phyloP scores from a whole-genome alignment of 2,329 filamentous ascomycete genomes.

The Fusarium goolgardi region DNA sequence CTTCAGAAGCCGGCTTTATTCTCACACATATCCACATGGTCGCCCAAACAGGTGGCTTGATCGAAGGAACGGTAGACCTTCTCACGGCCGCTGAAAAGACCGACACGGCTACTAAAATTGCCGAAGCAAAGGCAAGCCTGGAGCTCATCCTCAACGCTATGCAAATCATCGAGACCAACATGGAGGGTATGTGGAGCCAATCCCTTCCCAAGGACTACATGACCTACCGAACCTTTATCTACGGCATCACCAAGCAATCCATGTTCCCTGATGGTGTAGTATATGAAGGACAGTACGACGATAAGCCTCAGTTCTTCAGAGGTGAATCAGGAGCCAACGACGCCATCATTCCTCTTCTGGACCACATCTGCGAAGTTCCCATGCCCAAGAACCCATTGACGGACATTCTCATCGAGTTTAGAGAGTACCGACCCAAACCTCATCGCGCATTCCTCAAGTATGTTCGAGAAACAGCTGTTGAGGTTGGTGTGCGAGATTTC shows the following conservation, averaged over 20 bases:
- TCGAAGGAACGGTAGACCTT: slow-evolving; percentile 76
- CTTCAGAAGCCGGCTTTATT: slow-evolving; percentile 96
- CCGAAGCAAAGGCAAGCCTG: slow-evolving; percentile 73
- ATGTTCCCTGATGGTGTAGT: slow-evolving; percentile 95
- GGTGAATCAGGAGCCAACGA: slow-evolving; percentile 96
- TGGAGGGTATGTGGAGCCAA: slow-evolving; percentile 93
- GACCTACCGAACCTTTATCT: slow-evolving; percentile 95
- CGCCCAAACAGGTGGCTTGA: slow-evolving; percentile 80
- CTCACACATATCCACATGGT: slow-evolving; percentile 97
- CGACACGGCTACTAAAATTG: slow-evolving; percentile 22
- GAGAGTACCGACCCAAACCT: slow-evolving; percentile 87
- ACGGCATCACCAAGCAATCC: slow-evolving; percentile 90
- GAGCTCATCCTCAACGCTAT: slow-evolving; percentile 68
- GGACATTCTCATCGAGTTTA: slow-evolving; percentile 87
- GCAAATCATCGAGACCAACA: slow-evolving; percentile 77
- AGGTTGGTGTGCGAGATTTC: slow-evolving; percentile 68
- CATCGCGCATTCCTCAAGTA: slow-evolving; percentile 86
- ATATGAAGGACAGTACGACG: slow-evolving; percentile 83
- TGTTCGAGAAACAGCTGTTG: slow-evolving; percentile 65
- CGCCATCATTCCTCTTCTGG: slow-evolving; percentile 90
- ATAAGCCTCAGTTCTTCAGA: slow-evolving; percentile 80
- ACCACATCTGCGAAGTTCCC: slow-evolving; percentile 84
- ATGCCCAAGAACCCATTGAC: slow-evolving; percentile 94
- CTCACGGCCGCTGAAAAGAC: slow-evolving; percentile 56
- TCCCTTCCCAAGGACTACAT: slow-evolving; percentile 87